phyloP scores from a whole-genome alignment of 495 filamentous ascomycete genomes.

The Pyronema omphalodes region DNA sequence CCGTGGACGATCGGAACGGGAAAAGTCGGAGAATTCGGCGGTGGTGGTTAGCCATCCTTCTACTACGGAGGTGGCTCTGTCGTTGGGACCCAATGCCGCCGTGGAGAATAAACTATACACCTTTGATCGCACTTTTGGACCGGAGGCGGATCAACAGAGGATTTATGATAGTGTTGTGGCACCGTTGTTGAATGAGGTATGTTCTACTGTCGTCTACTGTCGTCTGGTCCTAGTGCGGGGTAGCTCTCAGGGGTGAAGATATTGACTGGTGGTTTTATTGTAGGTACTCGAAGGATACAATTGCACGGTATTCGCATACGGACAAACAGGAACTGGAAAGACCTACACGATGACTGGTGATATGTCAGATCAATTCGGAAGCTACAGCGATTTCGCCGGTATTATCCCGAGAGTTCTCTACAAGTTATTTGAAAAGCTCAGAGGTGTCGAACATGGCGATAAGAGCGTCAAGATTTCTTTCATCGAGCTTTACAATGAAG shows the following conservation, averaged over 20 bases:
- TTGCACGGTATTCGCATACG: conserved; percentile 97
- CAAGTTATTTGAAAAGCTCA: conserved; percentile 62
- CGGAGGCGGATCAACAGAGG: conserved; percentile 80
- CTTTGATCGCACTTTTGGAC: conserved; percentile 93
- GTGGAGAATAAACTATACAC: conserved; percentile 90
- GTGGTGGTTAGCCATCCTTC: conserved; percentile 79
- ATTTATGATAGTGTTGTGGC: conserved; percentile 87
- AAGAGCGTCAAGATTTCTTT: conserved; percentile 93
- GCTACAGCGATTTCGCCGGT: conserved; percentile 76
- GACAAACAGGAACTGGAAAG: conserved; percentile 93
- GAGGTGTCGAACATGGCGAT: conserved; percentile 54
- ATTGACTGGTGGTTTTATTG: not conserved
- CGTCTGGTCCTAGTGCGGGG: not conserved
- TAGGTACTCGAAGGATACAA: conserved; percentile 97
- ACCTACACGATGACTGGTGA: conserved; percentile 99
- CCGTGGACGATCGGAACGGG: conserved; percentile 77
- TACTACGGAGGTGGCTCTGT: conserved; percentile 63
- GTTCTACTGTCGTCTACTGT: conserved; percentile 9
- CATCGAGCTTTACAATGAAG: conserved; percentile 96
- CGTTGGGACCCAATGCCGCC: conserved; percentile 69
- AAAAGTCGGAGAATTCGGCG: conserved; percentile 79
- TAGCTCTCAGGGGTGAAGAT: not conserved
- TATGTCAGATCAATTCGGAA: conserved; percentile 68
- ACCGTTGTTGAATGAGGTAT: conserved; percentile 80
- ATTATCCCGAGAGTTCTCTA: conserved; percentile 85